Percentiles rank a stretch among this genome's conserved stretches.
Evolutionary conservation across 345 rosid genomes (phyloP).

Genomic region (Sisymbrium altissimum): DNA sequence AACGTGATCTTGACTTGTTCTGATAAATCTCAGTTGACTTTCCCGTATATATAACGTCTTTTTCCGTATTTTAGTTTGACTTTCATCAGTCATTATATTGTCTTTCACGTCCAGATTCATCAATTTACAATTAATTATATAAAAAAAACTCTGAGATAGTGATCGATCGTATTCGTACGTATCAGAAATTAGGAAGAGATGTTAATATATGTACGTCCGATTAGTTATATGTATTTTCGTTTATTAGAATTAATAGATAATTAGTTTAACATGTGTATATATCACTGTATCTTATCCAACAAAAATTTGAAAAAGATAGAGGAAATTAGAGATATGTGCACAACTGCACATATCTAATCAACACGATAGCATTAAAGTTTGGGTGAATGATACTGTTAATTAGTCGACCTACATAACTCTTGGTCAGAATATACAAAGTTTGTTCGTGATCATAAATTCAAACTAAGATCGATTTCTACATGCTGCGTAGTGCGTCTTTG

Average conservation of each 20-base stretch:
- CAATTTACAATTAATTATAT: not conserved
- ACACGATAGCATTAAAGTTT: not conserved
- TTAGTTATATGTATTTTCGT: not conserved
- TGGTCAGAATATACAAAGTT: not conserved
- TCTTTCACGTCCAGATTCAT: not conserved
- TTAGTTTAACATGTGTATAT: not conserved
- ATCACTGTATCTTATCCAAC: not conserved
- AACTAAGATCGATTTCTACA: not conserved
- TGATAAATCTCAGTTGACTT: not conserved
- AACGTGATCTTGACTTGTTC: not conserved
- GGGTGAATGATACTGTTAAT: not conserved
- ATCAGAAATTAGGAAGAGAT: not conserved
- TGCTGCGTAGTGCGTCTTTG: not conserved
- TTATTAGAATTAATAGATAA: not conserved
- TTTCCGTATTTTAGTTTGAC: slow-evolving; percentile 2
- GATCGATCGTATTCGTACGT: not conserved
- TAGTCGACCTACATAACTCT: not conserved
- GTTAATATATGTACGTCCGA: not conserved
- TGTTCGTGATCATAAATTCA: not conserved
- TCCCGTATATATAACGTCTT: slow-evolving; percentile 7
- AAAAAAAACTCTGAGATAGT: not conserved
- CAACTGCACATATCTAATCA: too few relatives aligned
- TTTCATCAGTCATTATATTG: not conserved
- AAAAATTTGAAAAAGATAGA: not conserved
- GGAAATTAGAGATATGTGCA: too few relatives aligned